These are phyloP conservation scores for Pleurotus giganteus DNA, from an alignment of 768 basidiomycete species.

Conservation along the genomic window DNA sequence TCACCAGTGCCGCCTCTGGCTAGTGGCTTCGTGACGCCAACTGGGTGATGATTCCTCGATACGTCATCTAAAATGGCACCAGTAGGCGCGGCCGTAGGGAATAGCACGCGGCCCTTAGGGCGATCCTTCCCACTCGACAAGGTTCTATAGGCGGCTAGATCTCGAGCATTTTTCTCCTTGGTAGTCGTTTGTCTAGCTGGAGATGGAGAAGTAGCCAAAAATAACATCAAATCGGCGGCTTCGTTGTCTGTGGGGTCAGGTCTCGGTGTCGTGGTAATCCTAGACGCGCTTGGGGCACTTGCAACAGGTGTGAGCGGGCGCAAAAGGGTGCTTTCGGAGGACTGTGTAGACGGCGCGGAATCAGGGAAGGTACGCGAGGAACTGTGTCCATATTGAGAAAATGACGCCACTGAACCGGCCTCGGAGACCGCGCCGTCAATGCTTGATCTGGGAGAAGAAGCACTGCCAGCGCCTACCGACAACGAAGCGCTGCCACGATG, in stretches of 20 bases:
- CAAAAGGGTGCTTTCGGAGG: conserved; percentile 21
- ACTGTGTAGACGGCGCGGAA: conserved; percentile 34
- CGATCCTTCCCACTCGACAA: conserved; percentile 48
- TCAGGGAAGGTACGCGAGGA: conserved; percentile 53
- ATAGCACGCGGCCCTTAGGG: conserved; percentile 68
- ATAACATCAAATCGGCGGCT: conserved; percentile 84
- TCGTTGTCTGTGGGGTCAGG: conserved; percentile 65
- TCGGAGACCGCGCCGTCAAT: conserved; percentile 59
- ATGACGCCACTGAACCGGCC: conserved; percentile 56
- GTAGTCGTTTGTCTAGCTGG: conserved; percentile 56
- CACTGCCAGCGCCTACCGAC: conserved; percentile 38
- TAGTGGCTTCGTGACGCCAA: not conserved
- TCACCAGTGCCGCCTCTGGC: conserved; percentile 29
- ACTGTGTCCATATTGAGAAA: conserved; percentile 65
- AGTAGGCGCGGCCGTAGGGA: conserved; percentile 39
- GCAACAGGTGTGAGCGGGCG: conserved; percentile 19
- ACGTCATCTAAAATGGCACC: not conserved
- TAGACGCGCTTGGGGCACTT: conserved; percentile 35
- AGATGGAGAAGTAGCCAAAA: conserved; percentile 82
- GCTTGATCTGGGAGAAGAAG: conserved; percentile 70
- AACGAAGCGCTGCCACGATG: conserved; percentile 46
- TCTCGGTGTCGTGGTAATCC: conserved; percentile 21
- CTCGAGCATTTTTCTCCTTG: conserved; percentile 45
- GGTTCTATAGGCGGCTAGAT: conserved; percentile 54
- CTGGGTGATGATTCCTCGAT: not conserved